These are phyloP conservation scores for Microsporum canis DNA, from an alignment of 2,329 filamentous ascomycete genomes.

Conservation along the genomic window DNA sequence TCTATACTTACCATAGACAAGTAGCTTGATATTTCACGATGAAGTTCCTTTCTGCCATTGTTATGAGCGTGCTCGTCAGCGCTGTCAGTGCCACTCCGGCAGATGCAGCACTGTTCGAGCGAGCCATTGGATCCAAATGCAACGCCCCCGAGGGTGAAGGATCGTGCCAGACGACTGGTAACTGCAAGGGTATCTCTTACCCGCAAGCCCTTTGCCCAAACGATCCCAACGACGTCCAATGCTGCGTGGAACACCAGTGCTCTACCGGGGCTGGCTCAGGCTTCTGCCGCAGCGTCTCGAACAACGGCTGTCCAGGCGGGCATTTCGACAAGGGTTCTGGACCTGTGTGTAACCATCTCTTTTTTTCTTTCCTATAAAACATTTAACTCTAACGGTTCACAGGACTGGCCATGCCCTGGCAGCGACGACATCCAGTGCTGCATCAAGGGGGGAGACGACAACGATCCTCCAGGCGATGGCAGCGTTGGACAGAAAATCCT, in stretches of 20 bases:
- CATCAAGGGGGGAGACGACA: background rate
- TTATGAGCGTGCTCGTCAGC: background rate
- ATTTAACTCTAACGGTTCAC: background rate
- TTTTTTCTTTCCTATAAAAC: background rate
- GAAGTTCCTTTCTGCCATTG: background rate
- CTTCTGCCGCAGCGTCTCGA: background rate
- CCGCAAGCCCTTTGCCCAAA: background rate
- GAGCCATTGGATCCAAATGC: background rate
- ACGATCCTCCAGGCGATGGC: background rate
- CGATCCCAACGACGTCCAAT: background rate
- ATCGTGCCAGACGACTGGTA: background rate
- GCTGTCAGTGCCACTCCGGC: background rate
- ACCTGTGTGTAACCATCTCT: background rate
- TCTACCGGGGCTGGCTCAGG: background rate
- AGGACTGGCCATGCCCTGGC: constrained; percentile 1
- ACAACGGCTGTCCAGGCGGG: background rate
- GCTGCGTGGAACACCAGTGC: background rate
- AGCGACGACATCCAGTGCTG: background rate
- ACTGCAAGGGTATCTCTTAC: background rate
- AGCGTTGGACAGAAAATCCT: constrained; percentile 21
- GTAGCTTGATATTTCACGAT: background rate
- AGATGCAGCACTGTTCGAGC: background rate
- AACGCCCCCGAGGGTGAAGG: background rate
- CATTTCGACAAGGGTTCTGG: background rate
- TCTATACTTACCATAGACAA: background rate